phyloP scores from a whole-genome alignment of 1,139 yeast genomes.

The Taphrina deformans region DNA sequence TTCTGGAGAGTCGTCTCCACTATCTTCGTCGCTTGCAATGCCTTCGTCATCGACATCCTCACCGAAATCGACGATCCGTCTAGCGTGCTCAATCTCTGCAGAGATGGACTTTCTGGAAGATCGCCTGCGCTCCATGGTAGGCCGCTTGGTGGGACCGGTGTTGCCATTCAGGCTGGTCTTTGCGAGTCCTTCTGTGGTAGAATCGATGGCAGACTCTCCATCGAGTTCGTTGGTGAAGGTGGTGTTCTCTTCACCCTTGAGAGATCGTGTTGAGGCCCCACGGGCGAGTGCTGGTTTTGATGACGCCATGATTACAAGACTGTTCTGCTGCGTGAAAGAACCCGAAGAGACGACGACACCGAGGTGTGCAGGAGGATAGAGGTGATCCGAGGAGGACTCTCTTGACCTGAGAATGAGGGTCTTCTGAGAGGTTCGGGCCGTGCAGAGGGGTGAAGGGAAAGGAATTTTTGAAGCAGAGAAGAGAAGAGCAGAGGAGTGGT shows the following conservation, averaged over 20 bases:
- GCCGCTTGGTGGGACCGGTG: constrained; percentile 1
- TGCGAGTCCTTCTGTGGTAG: constrained; percentile 3
- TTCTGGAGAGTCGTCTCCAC: constrained; percentile 23
- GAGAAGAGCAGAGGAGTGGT: background rate
- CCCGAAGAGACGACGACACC: background rate
- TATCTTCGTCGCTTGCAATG: constrained; percentile 15
- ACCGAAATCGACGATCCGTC: constrained; percentile 26
- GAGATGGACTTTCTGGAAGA: constrained; percentile 21
- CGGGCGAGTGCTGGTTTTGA: background rate
- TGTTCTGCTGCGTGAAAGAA: background rate
- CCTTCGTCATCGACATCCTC: constrained; percentile 27
- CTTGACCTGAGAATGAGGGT: too few relatives aligned
- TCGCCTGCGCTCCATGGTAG: constrained; percentile 23
- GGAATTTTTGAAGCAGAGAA: background rate
- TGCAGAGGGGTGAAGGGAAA: background rate
- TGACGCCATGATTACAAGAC: background rate
- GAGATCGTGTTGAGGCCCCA: constrained; percentile 3
- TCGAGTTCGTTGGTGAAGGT: background rate
- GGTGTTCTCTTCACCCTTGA: constrained; percentile 16
- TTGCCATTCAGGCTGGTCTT: background rate
- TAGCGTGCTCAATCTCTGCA: constrained; percentile 28
- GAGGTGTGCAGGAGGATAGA: too few relatives aligned
- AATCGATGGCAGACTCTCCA: constrained; percentile 5
- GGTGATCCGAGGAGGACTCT: too few relatives aligned
- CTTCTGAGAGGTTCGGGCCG: background rate